Conservation (phyloP, 805 yeast genomes). For the Lachancea lanzarotensis region DNA sequence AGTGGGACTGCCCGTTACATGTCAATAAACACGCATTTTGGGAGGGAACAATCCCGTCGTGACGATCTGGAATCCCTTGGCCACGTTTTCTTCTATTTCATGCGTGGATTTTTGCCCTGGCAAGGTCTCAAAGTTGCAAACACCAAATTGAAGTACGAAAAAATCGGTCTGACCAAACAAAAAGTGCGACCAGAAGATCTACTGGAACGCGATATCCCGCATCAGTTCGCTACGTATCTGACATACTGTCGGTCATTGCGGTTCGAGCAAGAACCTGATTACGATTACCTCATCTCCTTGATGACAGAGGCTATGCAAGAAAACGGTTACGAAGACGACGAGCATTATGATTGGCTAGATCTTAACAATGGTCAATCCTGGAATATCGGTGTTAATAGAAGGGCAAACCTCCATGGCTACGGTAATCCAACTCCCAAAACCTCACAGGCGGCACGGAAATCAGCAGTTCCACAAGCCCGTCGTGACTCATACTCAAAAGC, state of each 20-base stretch:
- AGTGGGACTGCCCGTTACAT: slow-evolving; percentile 84
- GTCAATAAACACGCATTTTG: slow-evolving; percentile 85
- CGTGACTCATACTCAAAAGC: slow-evolving; percentile 15
- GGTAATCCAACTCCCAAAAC: slow-evolving; percentile 57
- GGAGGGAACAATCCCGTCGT: slow-evolving; percentile 76
- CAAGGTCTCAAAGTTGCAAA: slow-evolving; percentile 86
- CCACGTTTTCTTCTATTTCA: slow-evolving; percentile 72
- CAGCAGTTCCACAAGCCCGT: slow-evolving; percentile 7
- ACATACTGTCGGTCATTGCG: slow-evolving; percentile 59
- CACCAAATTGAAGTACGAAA: slow-evolving; percentile 76
- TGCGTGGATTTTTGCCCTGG: slow-evolving; percentile 80
- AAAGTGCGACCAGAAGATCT: slow-evolving; percentile 57
- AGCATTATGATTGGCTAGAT: slow-evolving; percentile 74
- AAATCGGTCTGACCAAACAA: slow-evolving; percentile 75
- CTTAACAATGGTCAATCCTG: slow-evolving; percentile 76
- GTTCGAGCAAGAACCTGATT: slow-evolving; percentile 77
- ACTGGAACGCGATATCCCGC: slow-evolving; percentile 56
- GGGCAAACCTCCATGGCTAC: slow-evolving; percentile 76
- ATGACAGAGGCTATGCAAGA: slow-evolving; percentile 55
- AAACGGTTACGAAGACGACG: slow-evolving; percentile 55
- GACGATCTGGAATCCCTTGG: slow-evolving; percentile 79
- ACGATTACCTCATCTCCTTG: slow-evolving; percentile 55
- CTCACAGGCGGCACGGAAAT: slow-evolving; percentile 15
- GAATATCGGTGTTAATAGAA: slow-evolving; percentile 69
- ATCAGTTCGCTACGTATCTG: slow-evolving; percentile 68